Percentiles rank a stretch among this genome's conserved stretches.
Conservation (phyloP, 1,284 basidiomycete species). For the Austroboletus rostrupii region DNA sequence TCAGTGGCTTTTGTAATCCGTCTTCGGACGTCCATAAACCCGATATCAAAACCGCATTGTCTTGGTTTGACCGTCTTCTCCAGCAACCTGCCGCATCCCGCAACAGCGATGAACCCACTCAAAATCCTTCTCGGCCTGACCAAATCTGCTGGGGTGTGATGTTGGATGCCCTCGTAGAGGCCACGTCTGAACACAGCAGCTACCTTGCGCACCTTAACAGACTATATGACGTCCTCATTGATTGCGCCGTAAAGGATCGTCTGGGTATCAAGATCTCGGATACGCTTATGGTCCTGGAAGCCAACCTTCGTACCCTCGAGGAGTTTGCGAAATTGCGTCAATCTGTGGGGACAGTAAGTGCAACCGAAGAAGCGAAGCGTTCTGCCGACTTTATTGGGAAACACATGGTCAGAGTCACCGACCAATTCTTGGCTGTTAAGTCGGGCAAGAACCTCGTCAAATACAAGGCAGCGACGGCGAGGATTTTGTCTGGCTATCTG, state of each 20-base stretch:
- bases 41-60: constrained; percentile 60
- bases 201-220: constrained; percentile 55
- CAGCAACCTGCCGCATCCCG: constrained; percentile 37
- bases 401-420: constrained; percentile 6
- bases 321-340: constrained; percentile 11
- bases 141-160: constrained; percentile 48
- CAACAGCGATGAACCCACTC: constrained; percentile 39
- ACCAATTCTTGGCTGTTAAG: constrained; percentile 17
- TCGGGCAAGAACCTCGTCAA: constrained; percentile 16
- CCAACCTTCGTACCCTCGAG: constrained; percentile 40
- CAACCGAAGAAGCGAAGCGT: constrained; percentile 14
- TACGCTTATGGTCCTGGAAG: constrained; percentile 35
- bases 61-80: constrained; percentile 69
- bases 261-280: constrained; percentile 29
- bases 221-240: constrained; percentile 41
- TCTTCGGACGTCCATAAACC: constrained; percentile 28
- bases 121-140: constrained; percentile 48
- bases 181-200: constrained; percentile 26
- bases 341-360: constrained; percentile 3
- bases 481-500: constrained; percentile 19
- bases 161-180: constrained; percentile 47
- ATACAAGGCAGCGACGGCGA: constrained; percentile 12
- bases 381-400: constrained; percentile 21
- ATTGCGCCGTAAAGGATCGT: constrained; percentile 33
- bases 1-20: constrained; percentile 60